phyloP scores from a whole-genome alignment of 306 rosid genomes.

The Cicer bijugum region DNA sequence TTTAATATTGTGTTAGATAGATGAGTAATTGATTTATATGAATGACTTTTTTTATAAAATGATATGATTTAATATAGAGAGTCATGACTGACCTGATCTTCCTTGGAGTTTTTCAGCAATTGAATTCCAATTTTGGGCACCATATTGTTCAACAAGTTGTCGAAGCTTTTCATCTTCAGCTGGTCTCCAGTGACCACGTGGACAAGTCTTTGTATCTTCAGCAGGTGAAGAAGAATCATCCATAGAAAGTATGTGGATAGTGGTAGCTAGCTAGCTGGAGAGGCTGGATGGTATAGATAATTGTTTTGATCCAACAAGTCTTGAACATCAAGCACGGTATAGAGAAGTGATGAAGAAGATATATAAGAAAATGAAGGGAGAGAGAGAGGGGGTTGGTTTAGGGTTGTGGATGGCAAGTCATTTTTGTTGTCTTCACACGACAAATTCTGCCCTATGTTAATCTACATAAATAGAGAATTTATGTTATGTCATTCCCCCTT shows the following conservation, averaged over 20 bases:
- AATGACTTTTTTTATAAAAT: too few species aligned
- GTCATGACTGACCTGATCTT: conserved; percentile 67
- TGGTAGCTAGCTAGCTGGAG: neutral
- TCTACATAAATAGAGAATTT: conserved; percentile 30
- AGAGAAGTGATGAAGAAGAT: conserved; percentile 56
- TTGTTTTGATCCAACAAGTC: conserved; percentile 27
- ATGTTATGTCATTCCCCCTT: conserved; percentile 41
- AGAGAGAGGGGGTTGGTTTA: conserved; percentile 71
- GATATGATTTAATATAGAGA: too few species aligned
- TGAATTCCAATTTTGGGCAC: conserved; percentile 96
- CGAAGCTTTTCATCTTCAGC: conserved; percentile 89
- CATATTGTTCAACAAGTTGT: conserved; percentile 78
- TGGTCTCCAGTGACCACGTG: conserved; percentile 93
- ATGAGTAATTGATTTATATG: too few species aligned
- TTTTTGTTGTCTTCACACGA: conserved; percentile 99
- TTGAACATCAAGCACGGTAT: conserved; percentile 49
- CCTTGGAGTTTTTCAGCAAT: conserved; percentile 95
- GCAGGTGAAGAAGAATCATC: conserved; percentile 61
- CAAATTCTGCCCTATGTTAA: conserved; percentile 52
- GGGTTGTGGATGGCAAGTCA: conserved; percentile 98
- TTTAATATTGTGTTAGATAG: neutral
- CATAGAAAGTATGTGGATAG: conserved; percentile 37
- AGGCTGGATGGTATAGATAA: conserved; percentile 1
- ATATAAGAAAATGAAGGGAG: conserved; percentile 57
- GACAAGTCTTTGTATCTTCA: conserved; percentile 62